Evolutionary conservation across 1,139 yeast species (phyloP), one percentile per base, ranked within the genome.

Genomic region (Suhomyces bribrorum): DNA sequence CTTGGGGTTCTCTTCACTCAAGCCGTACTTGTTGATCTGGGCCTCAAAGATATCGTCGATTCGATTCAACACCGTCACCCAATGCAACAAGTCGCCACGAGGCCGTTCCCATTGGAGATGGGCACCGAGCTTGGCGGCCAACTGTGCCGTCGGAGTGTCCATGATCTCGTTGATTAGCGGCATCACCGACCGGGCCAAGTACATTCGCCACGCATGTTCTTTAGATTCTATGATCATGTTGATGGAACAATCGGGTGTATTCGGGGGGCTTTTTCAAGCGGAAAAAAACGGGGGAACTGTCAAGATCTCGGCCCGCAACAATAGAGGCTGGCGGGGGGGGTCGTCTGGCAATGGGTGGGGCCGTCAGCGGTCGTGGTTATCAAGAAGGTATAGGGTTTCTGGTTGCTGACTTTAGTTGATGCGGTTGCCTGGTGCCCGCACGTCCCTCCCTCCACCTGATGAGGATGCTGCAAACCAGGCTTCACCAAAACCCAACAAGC

Each of bases 51-150:
- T 72, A 11, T 69, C 74, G 56, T 89, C 97, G 51, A 89, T 80
- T 48, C 83, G 70, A 58, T 89, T 85, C 48, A 90, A 66, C 1
- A 87, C 78, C 0, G 83, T 75, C 14, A 86, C 75, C 95, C 96
- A 90, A 44, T 82, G 83, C 48, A 76, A 75, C 31, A 90, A 61
- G 49, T 86, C 90, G 20, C 88, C 89, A 43, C 81, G 70, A 3
- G 90, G 85, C 31, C 83, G 68, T 45, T 78, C 76, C 90, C 92
- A 83, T 26, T 36, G 39, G 43, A 64, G 48, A 43, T 72, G 61
- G 11, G 47, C 49, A 6, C 43, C 41, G 31, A 75, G 56, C 27
- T 49, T 49, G 5, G 38, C 37, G 1, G 73, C 65, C 37, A 77
- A 64, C 32, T 63, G 63, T 8, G 49, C 48, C n/a, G 52, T 45